These are phyloP conservation scores for Amyloporia xantha DNA, from an alignment of 768 basidiomycete species.

Conservation along the genomic window DNA sequence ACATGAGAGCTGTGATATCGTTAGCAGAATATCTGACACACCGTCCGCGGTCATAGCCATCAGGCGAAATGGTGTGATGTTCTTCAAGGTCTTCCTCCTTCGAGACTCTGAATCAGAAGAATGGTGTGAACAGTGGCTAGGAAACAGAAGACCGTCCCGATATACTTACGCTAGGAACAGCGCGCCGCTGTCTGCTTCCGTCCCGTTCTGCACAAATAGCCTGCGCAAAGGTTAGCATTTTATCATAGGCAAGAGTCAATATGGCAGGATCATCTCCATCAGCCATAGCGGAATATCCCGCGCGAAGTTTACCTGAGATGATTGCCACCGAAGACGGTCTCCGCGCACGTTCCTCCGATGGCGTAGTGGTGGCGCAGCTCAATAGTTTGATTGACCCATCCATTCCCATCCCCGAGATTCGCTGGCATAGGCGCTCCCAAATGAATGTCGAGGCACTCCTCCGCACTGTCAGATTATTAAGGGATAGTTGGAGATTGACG, in stretches of 20 bases:
- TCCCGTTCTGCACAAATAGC: slow-evolving; percentile 54
- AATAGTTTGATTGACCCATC: slow-evolving; percentile 35
- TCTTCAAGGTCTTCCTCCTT: slow-evolving; percentile 35
- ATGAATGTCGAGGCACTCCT: slow-evolving; percentile 35
- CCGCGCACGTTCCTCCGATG: slow-evolving; percentile 37
- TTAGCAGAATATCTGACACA: slow-evolving; percentile 10
- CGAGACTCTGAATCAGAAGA: slow-evolving; percentile 25
- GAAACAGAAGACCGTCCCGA: not conserved
- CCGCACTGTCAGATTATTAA: slow-evolving; percentile 26
- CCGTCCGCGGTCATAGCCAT: slow-evolving; percentile 48
- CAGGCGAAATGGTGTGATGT: slow-evolving; percentile 35
- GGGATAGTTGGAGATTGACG: no score
- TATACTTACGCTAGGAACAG: slow-evolving; percentile 51
- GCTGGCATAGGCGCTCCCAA: slow-evolving; percentile 31
- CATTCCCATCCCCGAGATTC: slow-evolving; percentile 45
- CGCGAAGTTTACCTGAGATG: slow-evolving; percentile 37
- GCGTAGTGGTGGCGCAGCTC: slow-evolving; percentile 41
- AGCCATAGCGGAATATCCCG: no score
- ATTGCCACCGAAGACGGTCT: slow-evolving; percentile 40
- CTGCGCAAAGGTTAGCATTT: slow-evolving; percentile 23
- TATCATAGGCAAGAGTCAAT: not conserved
- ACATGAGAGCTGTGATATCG: not conserved
- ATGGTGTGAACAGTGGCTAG: not conserved
- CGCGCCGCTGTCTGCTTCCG: slow-evolving; percentile 38
- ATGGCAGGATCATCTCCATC: no score